These are phyloP conservation scores for Ophiostoma pallidulum DNA, from an alignment of 2,329 filamentous ascomycete species.

Conservation along the genomic window DNA sequence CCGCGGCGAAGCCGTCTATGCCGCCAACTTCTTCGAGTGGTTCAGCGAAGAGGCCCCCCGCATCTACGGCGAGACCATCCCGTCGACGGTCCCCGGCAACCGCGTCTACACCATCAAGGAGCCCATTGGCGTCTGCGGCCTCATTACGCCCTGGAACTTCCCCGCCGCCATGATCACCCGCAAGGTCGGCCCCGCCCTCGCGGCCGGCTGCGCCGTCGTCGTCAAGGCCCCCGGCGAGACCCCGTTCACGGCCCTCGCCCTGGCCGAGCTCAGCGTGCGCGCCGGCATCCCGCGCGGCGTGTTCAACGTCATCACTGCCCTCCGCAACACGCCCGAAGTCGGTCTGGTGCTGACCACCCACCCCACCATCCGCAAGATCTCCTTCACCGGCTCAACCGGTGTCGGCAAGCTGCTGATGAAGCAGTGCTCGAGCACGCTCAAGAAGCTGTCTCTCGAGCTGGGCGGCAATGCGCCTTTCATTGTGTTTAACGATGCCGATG, in stretches of 20 bases:
- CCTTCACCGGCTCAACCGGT: slow-evolving; percentile 75
- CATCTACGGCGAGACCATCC: slow-evolving; percentile 65
- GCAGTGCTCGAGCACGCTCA: slow-evolving; percentile 74
- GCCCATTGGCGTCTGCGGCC: slow-evolving; percentile 71
- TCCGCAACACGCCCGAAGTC: slow-evolving; percentile 70
- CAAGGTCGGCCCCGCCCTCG: slow-evolving; percentile 65
- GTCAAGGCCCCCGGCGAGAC: slow-evolving; percentile 88
- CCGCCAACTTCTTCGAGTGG: slow-evolving; percentile 70
- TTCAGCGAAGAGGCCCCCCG: slow-evolving; percentile 71
- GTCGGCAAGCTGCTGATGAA: slow-evolving; percentile 76
- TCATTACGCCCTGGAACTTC: slow-evolving; percentile 89
- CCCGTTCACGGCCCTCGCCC: slow-evolving; percentile 77
- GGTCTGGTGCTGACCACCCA: slow-evolving; percentile 69
- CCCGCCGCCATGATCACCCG: slow-evolving; percentile 67
- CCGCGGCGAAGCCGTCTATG: slow-evolving; percentile 61
- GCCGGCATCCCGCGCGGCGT: slow-evolving; percentile 87
- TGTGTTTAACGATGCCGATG: slow-evolving; percentile 88
- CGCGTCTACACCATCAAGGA: slow-evolving; percentile 72
- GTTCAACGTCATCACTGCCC: slow-evolving; percentile 75
- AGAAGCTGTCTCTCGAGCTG: slow-evolving; percentile 77
- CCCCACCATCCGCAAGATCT: slow-evolving; percentile 74
- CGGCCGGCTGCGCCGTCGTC: slow-evolving; percentile 92
- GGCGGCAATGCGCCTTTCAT: slow-evolving; percentile 95
- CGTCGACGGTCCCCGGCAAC: slow-evolving; percentile 59
- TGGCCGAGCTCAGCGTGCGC: slow-evolving; percentile 76